Percentiles rank a stretch among this genome's conserved stretches.
Conservation (phyloP, 805 yeast species). For the Cyberlindnera nakhonratchasimensis region DNA sequence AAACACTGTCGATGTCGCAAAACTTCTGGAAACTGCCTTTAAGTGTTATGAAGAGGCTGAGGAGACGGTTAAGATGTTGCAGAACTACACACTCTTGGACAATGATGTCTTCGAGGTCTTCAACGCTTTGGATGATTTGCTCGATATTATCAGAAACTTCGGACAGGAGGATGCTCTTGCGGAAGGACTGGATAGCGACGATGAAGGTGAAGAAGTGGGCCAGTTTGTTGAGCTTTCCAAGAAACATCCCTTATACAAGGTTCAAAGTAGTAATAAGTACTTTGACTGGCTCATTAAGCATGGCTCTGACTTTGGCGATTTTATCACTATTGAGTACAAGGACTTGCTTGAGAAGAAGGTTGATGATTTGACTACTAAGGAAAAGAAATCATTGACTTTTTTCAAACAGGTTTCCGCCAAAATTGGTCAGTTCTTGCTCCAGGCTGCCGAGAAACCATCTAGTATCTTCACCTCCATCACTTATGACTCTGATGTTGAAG, state of each 20-base stretch:
- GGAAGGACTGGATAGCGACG: slow-evolving; percentile 60
- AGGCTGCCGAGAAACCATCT: slow-evolving; percentile 62
- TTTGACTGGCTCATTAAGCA: slow-evolving; percentile 45
- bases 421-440: slow-evolving; percentile 60
- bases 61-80: slow-evolving; percentile 20
- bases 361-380: slow-evolving; percentile 17
- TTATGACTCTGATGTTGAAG: slow-evolving; percentile 51
- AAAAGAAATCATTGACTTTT: slow-evolving; percentile 25
- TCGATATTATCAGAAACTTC: slow-evolving; percentile 65
- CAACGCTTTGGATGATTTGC: slow-evolving; percentile 59
- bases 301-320: slow-evolving; percentile 24
- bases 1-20: slow-evolving; percentile 32
- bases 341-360: slow-evolving; percentile 11
- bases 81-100: slow-evolving; percentile 34
- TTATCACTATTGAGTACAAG: slow-evolving; percentile 16
- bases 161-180: slow-evolving; percentile 49
- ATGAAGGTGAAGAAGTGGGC: slow-evolving; percentile 43
- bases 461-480: slow-evolving; percentile 50
- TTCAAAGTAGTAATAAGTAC: slow-evolving; percentile 40
- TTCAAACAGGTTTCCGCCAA: slow-evolving; percentile 43
- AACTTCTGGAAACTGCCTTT: slow-evolving; percentile 45
- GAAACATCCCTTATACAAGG: slow-evolving; percentile 53
- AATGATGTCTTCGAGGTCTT: slow-evolving; percentile 48
- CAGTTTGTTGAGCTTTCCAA: slow-evolving; percentile 37
- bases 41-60: slow-evolving; percentile 44